Percentiles rank a stretch among this genome's conserved stretches.
These are phyloP conservation scores for Tarenaya hassleriana DNA, from an alignment of 345 rosid genomes.

Conservation along the genomic window DNA sequence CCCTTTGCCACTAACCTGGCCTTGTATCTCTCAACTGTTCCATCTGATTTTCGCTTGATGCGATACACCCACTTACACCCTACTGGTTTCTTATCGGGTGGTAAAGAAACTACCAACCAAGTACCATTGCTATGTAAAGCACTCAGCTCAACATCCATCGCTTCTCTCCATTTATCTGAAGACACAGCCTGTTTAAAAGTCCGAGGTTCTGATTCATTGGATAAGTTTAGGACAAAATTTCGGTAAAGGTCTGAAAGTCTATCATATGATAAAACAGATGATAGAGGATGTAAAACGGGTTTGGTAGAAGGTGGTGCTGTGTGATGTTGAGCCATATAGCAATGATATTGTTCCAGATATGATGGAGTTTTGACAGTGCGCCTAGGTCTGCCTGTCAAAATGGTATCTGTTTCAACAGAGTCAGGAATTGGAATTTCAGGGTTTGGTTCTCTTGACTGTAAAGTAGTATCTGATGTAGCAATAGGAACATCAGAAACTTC, in stretches of 20 bases:
- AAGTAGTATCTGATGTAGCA: background rate
- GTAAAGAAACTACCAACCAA: background rate
- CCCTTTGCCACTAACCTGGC: background rate
- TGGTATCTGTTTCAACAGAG: too few species aligned
- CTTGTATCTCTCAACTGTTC: background rate
- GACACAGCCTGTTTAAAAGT: background rate
- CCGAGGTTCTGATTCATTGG: background rate
- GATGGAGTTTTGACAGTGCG: too few species aligned
- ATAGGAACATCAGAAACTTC: background rate
- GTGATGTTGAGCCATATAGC: too few species aligned
- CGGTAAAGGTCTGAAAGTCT: background rate
- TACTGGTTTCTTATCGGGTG: background rate
- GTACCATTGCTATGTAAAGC: background rate
- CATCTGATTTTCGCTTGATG: background rate
- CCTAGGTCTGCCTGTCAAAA: too few species aligned
- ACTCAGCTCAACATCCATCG: background rate
- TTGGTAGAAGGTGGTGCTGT: background rate
- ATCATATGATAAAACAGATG: background rate
- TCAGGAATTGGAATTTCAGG: too few species aligned
- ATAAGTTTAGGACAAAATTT: background rate
- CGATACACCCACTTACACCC: background rate
- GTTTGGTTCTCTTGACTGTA: too few species aligned
- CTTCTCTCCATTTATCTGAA: background rate
- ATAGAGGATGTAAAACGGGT: background rate
- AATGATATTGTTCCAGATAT: too few species aligned